These are phyloP conservation scores for Stygiomarasmius scandens DNA, from an alignment of 1,284 basidiomycete species.

Conservation along the genomic window DNA sequence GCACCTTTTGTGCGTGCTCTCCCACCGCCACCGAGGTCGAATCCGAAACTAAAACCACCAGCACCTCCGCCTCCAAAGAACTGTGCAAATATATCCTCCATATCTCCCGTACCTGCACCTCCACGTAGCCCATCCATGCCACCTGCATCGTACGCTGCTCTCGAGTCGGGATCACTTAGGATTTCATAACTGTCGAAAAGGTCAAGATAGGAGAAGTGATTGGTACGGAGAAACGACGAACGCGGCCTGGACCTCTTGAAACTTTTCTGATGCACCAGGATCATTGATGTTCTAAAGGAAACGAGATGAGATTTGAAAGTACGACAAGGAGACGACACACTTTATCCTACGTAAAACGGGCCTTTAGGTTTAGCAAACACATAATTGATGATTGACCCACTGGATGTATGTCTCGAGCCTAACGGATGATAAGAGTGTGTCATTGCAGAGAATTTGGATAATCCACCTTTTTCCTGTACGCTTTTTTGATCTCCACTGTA, in stretches of 20 bases:
- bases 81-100: constrained; percentile 77
- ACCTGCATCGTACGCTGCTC: constrained; percentile 80
- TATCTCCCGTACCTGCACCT: constrained; percentile 46
- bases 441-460: constrained; percentile 13
- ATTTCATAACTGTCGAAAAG: constrained; percentile 74
- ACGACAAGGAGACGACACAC: constrained; percentile 34
- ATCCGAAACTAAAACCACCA: constrained; percentile 46
- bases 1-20: constrained; percentile 57
- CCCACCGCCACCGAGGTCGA: constrained; percentile 55
- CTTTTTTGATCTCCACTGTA: constrained; percentile 86
- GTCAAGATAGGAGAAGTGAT: constrained; percentile 4
- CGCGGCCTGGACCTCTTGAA: constrained; percentile 89
- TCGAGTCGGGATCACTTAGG: constrained; percentile 75
- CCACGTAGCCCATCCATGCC: constrained; percentile 74
- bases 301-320: constrained; percentile 2
- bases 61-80: constrained; percentile 61
- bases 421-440: constrained; percentile 28
- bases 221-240: constrained; percentile 41
- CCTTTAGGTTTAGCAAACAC: constrained; percentile 7
- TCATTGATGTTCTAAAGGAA: constrained; percentile 73
- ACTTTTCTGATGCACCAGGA: constrained; percentile 75
- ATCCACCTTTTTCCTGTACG: constrained; percentile 85
- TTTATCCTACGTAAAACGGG: constrained; percentile 56
- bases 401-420: constrained; percentile 91
- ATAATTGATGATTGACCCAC: constrained; percentile 50